A percentile compares a stretch with the other conserved stretches of the same genome.
phyloP scores from a whole-genome alignment of 768 basidiomycete species.

The Rhizopogon roseolus region DNA sequence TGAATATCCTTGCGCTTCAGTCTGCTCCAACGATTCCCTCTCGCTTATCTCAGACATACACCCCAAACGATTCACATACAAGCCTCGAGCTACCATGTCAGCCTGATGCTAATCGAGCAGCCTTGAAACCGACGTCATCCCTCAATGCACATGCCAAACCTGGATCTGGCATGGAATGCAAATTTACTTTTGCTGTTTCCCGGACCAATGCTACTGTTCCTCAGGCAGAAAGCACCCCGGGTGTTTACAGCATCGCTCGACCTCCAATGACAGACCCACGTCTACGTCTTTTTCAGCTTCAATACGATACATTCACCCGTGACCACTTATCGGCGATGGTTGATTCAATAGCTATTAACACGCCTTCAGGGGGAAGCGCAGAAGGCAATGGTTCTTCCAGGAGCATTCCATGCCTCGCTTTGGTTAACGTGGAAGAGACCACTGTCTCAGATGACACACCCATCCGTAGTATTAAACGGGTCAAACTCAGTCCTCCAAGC shows the following conservation, averaged over 20 bases:
- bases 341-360: conserved; percentile 86
- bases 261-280: conserved; percentile 60
- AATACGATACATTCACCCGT: conserved; percentile 95
- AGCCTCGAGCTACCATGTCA: conserved; percentile 15
- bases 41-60: conserved; percentile 33
- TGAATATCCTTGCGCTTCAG: conserved; percentile 11
- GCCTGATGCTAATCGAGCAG: conserved; percentile 6
- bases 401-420: conserved; percentile 34
- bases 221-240: conserved; percentile 62
- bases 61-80: conserved; percentile 23
- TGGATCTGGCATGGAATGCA: conserved; percentile 41
- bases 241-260: conserved; percentile 14
- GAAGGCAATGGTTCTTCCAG: conserved; percentile 38
- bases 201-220: conserved; percentile 35
- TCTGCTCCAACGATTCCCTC: conserved; percentile 29
- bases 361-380: conserved; percentile 54
- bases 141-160: conserved; percentile 5
- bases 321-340: conserved; percentile 93
- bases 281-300: conserved; percentile 84
- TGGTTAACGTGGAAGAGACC: conserved; percentile 46
- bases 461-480: conserved; percentile 71
- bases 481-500: conserved; percentile 68
- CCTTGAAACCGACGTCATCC: conserved; percentile 6
- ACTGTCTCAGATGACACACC: conserved; percentile 41
- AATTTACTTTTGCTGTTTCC: conserved; percentile 76